Evolutionary conservation across 176 grass and related monocot genomes (phyloP), one percentile per base, ranked within the genome.

Genomic region (Thinopyrum elongatum): DNA sequence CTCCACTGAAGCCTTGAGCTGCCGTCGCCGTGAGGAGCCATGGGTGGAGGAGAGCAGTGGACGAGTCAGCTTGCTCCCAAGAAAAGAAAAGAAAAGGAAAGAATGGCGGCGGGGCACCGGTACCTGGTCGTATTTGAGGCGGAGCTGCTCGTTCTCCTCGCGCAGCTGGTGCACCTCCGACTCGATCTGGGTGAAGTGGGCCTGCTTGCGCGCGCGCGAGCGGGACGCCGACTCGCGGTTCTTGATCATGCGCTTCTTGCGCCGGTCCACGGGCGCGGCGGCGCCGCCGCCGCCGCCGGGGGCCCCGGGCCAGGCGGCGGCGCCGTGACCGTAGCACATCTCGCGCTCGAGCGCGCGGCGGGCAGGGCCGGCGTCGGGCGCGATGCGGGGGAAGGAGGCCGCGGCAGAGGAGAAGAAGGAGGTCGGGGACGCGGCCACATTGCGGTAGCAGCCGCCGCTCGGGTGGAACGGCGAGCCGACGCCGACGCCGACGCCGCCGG

Each of bases 201-300:
- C 86, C 62, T 95, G 93, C 82, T 95, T 95, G 78, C 90, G 89
- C 26, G 90, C 86, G 78, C 93, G 86, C 47, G 93, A 95, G 4
- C 90, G 83, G 23, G 93, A 89, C 3, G 93, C 93, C 26, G 93
- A 95, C 88, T 92, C 93, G 25, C 93, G 86, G 82, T 95, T 95
- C 93, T 95, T 95, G 57, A 95, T 91, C 90, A 92, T 88, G 62
- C 88, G 88, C 77, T 88, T 93, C 83, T 86, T 89, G 62, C 86
- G 85, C 51, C 57, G 82, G 36, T 95, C 93, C 22, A 27, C 9
- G 72, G 31, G 36, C 9, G 59, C 65, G 8, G 0, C 22, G 78
- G 25, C 21, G 33, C 39, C 5, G 1, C 22, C 28, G 11, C 23
- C 29, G 7, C 0, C 47, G 41, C 10, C 14, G 78, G 3, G 10